Base-by-base conservation (phyloP, 768 basidiomycete genomes). In the Rhizopogon sp. region DNA sequence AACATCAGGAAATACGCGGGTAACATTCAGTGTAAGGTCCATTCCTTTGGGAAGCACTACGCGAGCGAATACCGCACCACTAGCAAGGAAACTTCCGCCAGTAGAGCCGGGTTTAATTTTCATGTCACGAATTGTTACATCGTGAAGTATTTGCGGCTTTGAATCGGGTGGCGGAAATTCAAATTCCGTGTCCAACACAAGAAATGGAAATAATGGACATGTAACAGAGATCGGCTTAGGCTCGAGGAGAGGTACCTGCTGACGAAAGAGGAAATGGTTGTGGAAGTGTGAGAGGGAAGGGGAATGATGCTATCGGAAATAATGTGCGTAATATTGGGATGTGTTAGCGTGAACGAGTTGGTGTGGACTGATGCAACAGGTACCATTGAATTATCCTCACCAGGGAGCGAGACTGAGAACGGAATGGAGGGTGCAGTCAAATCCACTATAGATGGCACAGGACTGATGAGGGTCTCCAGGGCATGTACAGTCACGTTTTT, bases 61-160 rank as follows among this genome's bases (percentile, higher is more conserved):
- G 16, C 76, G 74, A 6, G 79, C 90, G 44, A 75, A 78, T 10
- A 93, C 81, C 3, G 77, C 78, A 13, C 89, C 91, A 62, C 83
- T 90, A 0, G 89, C 86, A 20, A 86, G 72, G 62, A 92, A 78
- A 6, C 57, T 64, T 11, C 60, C 62, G 43, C 75, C 75, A 6
- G 60, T 58, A 28, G 58, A 54, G 6, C 58, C 42, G 0, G 86
- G 77, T 56, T 76, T 81, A 54, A 92, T 76, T 61, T 79, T 81
- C 90, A 93, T 92, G 62, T 88, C 78, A 42, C 76, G 77, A 56
- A 93, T 85, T 3, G 87, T 87, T 42, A 93, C 84, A 58, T 88
- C 74, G 11, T 80, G 80, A 13, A 93, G 74, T 37, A 93, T 72
- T 28, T 79, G 73, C 1, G 91, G 90, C 25, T 75, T 78, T 5